These are phyloP conservation scores for Dactylellina leptospora DNA, from an alignment of 2,329 filamentous ascomycete genomes.

Conservation along the genomic window DNA sequence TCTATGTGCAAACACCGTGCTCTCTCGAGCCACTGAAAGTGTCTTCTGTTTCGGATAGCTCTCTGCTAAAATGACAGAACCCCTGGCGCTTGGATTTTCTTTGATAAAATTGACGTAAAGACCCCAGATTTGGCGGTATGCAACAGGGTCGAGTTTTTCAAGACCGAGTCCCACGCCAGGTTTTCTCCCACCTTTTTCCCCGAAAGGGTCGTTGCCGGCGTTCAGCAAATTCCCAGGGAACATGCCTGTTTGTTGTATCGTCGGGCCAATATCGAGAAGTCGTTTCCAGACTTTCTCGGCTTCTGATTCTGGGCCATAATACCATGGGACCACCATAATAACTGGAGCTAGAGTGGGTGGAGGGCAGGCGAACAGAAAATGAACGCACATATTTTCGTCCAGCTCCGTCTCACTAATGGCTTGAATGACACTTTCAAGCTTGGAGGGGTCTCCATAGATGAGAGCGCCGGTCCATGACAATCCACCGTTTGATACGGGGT, in stretches of 20 bases:
- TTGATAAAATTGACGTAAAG: slow-evolving; percentile 34
- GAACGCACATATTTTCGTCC: slow-evolving; percentile 55
- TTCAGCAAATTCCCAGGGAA: slow-evolving; percentile 55
- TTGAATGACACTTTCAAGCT: slow-evolving; percentile 56
- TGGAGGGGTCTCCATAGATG: slow-evolving; percentile 56
- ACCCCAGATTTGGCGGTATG: slow-evolving; percentile 33
- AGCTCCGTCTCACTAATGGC: slow-evolving; percentile 54
- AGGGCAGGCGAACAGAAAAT: slow-evolving; percentile 55
- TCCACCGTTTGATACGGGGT: slow-evolving; percentile 54
- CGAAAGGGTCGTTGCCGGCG: slow-evolving; percentile 38
- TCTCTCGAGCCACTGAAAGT: slow-evolving; percentile 1
- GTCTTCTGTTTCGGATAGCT: slow-evolving; percentile 28
- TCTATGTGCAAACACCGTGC: slow-evolving; percentile 19
- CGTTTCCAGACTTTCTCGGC: slow-evolving; percentile 54
- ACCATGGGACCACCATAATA: slow-evolving; percentile 54
- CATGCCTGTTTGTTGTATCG: slow-evolving; percentile 52
- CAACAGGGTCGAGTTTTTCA: slow-evolving; percentile 20
- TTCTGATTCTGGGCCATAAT: slow-evolving; percentile 52
- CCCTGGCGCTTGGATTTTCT: slow-evolving; percentile 35
- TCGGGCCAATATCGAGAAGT: slow-evolving; percentile 56
- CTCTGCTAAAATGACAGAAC: slow-evolving; percentile 26
- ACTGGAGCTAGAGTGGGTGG: slow-evolving; percentile 54
- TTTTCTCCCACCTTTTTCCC: slow-evolving; percentile 34
- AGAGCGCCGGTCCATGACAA: slow-evolving; percentile 57
- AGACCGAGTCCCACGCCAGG: slow-evolving; percentile 33